Evolutionary conservation across 164 flowering plant species (phyloP).

Genomic region (Echeveria elegans): DNA sequence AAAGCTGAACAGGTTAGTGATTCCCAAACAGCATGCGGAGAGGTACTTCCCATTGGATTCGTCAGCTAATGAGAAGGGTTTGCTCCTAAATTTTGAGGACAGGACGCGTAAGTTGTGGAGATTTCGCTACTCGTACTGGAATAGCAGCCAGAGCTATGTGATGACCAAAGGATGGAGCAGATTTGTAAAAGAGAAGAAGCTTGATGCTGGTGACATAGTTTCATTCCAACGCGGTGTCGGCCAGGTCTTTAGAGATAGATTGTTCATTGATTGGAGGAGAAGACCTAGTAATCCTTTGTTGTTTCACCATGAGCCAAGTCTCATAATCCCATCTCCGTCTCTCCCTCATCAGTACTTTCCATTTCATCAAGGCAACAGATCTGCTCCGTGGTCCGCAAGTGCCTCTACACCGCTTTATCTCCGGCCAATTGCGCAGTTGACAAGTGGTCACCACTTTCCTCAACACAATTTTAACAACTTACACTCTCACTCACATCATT

Average conservation of each 20-base stretch:
- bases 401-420: not conserved
- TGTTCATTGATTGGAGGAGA: constrained; percentile 81
- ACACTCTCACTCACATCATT: constrained; percentile 3
- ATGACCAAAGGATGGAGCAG: constrained; percentile 99
- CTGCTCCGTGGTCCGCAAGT: constrained; percentile 23
- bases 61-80: constrained; percentile 61
- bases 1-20: constrained; percentile 79
- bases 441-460: constrained; percentile 11
- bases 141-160: constrained; percentile 96
- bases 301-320: not conserved
- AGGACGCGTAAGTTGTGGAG: constrained; percentile 75
- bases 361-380: constrained; percentile 18
- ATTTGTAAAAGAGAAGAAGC: constrained; percentile 89
- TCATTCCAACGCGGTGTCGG: constrained; percentile 70
- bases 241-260: constrained; percentile 33
- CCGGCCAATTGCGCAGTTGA: constrained; percentile 3
- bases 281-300: constrained; percentile 34
- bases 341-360: constrained; percentile 10
- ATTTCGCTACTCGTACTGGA: constrained; percentile 93
- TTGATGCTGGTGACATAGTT: constrained; percentile 85
- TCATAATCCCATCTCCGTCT: constrained; percentile 8
- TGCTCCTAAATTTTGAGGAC: constrained; percentile 72
- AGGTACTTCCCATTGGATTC: constrained; percentile 83
- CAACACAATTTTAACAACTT: constrained; percentile 12
- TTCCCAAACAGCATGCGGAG: constrained; percentile 96